A percentile compares a stretch with the other conserved stretches of the same genome.
phyloP scores from a whole-genome alignment of 805 yeast genomes.

The Spathaspora arborariae region DNA sequence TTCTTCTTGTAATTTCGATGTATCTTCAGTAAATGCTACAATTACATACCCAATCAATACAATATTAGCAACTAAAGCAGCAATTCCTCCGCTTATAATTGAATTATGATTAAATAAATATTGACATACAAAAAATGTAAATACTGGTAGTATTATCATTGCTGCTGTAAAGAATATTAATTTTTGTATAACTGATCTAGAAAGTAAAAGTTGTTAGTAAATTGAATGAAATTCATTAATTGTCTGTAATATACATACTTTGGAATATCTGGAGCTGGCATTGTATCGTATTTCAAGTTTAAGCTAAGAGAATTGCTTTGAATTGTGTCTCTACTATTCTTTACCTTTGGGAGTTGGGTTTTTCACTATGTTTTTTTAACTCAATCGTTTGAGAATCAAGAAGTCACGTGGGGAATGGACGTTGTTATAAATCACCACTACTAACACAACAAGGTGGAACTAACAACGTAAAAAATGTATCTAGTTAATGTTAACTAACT shows the following conservation, averaged over 20 bases:
- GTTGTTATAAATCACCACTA: no score
- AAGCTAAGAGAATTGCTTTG: no score
- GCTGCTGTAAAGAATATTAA: slow-evolving; percentile 71
- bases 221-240: background rate
- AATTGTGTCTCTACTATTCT: background rate
- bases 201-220: slow-evolving; percentile 8
- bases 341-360: background rate
- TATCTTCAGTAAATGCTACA: slow-evolving; percentile 70
- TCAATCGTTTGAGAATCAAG: no score
- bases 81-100: slow-evolving; percentile 72
- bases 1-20: slow-evolving; percentile 23
- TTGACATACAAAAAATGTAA: slow-evolving; percentile 57
- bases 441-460: no score
- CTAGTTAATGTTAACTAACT: no score
- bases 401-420: no score
- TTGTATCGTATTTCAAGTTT: no score
- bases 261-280: slow-evolving; percentile 34
- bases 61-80: slow-evolving; percentile 71
- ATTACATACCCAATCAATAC: slow-evolving; percentile 71
- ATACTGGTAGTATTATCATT: slow-evolving; percentile 67
- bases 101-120: slow-evolving; percentile 47
- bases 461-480: no score
- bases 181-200: slow-evolving; percentile 60
- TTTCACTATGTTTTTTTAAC: no score
- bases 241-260: slow-evolving; percentile 22